Conservation (phyloP, 2,329 filamentous ascomycete genomes). For the Neonectria ditissima region DNA sequence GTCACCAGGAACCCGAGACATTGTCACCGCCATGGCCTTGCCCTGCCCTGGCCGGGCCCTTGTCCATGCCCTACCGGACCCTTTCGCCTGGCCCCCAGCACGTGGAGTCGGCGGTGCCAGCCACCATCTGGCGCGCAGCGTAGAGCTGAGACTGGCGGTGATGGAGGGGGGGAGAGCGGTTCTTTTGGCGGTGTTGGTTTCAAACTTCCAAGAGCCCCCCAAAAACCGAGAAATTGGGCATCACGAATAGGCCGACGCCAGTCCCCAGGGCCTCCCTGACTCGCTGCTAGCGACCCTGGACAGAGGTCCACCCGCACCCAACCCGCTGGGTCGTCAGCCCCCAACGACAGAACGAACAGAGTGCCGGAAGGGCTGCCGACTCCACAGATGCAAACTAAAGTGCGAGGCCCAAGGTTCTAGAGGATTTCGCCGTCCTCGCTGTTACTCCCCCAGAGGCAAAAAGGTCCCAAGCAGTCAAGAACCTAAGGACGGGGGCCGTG, state of each 20-base stretch:
- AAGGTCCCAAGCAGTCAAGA: too few species aligned
- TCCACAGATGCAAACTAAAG: constrained; percentile 41
- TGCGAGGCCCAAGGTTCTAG: constrained; percentile 32
- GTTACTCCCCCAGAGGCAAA: not conserved
- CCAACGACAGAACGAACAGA: constrained; percentile 47
- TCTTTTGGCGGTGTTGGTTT: constrained; percentile 36
- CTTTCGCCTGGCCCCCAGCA: constrained; percentile 38
- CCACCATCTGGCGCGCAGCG: constrained; percentile 38
- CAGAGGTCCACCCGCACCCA: constrained; percentile 43
- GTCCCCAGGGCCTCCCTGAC: constrained; percentile 36
- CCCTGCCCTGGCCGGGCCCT: not conserved
- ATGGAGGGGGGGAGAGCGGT: constrained; percentile 19
- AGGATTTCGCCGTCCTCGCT: not conserved
- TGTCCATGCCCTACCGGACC: constrained; percentile 31
- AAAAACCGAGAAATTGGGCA: constrained; percentile 35
- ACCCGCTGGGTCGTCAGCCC: constrained; percentile 45
- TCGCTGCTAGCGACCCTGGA: constrained; percentile 37
- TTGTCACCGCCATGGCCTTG: constrained; percentile 41
- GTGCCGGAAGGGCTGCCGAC: constrained; percentile 48
- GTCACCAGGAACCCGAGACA: constrained; percentile 46
- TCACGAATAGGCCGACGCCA: constrained; percentile 34
- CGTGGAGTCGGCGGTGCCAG: constrained; percentile 40
- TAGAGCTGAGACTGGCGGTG: constrained; percentile 44
- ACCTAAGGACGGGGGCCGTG: constrained; percentile 15
- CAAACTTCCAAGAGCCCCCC: constrained; percentile 38